Evolutionary conservation across 129 eudicot genomes (phyloP).

Genomic region (Arctium lappa): DNA sequence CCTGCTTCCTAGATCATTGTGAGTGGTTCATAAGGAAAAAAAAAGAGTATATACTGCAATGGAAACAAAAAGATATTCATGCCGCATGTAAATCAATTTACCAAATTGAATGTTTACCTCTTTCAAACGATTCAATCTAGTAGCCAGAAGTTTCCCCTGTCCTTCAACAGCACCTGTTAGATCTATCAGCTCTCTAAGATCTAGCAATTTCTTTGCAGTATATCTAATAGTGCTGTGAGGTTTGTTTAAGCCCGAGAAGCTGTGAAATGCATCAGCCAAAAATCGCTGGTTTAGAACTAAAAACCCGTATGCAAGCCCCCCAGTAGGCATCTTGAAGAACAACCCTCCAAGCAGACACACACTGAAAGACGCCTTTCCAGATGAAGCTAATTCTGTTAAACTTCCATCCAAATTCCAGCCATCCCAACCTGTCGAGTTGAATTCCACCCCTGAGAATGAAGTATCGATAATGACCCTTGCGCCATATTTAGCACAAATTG

Average conservation of each 20-base stretch:
- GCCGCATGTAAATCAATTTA: neutral
- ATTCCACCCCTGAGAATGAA: constrained; percentile 79
- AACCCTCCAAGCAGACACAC: constrained; percentile 83
- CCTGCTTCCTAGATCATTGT: constrained; percentile 6
- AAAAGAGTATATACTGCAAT: constrained; percentile 6
- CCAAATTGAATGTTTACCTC: constrained; percentile 48
- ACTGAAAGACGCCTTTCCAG: constrained; percentile 47
- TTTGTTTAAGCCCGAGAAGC: constrained; percentile 72
- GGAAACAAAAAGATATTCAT: neutral
- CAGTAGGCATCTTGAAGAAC: constrained; percentile 73
- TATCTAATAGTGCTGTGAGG: constrained; percentile 83
- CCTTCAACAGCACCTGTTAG: constrained; percentile 36
- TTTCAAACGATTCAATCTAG: constrained; percentile 58
- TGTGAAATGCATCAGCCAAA: constrained; percentile 53
- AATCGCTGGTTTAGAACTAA: constrained; percentile 64
- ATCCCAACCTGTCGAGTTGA: constrained; percentile 40
- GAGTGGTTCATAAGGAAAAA: neutral
- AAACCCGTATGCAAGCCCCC: constrained; percentile 78
- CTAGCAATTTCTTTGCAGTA: constrained; percentile 84
- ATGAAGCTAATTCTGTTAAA: constrained; percentile 42
- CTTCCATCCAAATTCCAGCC: constrained; percentile 71
- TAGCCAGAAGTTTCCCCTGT: constrained; percentile 51
- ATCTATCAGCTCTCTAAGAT: constrained; percentile 54
- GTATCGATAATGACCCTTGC: constrained; percentile 85
- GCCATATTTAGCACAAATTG: constrained; percentile 69